Evolutionary conservation across 2,329 filamentous ascomycete genomes (phyloP), one percentile per base, ranked within the genome.

Genomic region (Cryphonectria parasitica): DNA sequence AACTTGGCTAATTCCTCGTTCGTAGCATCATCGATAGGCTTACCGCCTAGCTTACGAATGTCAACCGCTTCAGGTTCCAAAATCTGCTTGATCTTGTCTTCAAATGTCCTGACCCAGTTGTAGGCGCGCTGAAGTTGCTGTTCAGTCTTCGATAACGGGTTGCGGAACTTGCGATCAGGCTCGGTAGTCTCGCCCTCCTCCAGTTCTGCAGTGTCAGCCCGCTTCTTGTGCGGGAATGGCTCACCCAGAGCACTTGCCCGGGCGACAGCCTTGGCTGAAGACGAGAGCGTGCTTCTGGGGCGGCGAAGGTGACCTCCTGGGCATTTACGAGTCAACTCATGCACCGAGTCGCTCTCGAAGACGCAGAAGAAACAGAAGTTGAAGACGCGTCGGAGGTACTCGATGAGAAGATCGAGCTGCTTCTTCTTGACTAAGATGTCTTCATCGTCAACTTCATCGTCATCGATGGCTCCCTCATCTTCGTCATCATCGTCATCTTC

Each of bases 281-380:
- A 91, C 5, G 92, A 96, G 45, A 98, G 86, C 49, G 94, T 97
- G 76, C 92, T 92, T 70, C 95, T 89, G 54, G 96, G 96, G 64
- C 96, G 91, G 73, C 96, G 93, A 73, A 99, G 89, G 84, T 99
- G 96, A n/a, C 96, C 96, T 58, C 96, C 96, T 36, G 96, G 94
- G 76, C 96, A 99, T 82, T 99, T 98, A 71, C 96, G 90, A 56
- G 93, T 95, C 74, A 99, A 86, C 82, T 99, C 96, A 77, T 99
- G 96, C 31, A 98, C 91, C 0, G 95, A 98, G 80, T 99, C 96
- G 78, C 94, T 96, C 82, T 99, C 96, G 75, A 99, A 98, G 6
- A 99, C 97, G 80, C 96, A 99, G 84, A 98, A 99, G 85, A 99
- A 98, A 84, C 96, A 99, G 83, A 99, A 98, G 82, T 96, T 98